Evolutionary conservation across 192 early-diverging fungal genomes (phyloP).

Genomic region (Gaertneriomyces sp.): DNA sequence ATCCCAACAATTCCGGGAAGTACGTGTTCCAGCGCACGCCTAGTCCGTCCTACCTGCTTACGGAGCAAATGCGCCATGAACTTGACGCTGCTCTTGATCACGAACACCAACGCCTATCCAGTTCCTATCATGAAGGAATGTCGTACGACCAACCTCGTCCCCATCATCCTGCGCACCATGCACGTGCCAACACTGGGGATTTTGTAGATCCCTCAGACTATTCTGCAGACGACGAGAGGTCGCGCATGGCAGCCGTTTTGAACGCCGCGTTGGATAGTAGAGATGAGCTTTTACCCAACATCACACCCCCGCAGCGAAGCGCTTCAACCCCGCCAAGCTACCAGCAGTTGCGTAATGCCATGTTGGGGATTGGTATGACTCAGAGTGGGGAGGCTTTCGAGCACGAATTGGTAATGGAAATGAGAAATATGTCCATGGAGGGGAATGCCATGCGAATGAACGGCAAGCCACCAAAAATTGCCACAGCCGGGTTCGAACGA

Average conservation of each 20-base stretch:
- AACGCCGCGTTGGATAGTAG: conserved; percentile 58
- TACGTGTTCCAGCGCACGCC: no score
- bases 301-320: conserved; percentile 54
- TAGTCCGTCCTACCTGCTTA: conserved; percentile 14
- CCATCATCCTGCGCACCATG: conserved; percentile 25
- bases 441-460: conserved; percentile 7
- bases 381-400: conserved; percentile 25
- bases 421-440: conserved; percentile 49
- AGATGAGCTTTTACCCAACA: conserved; percentile 47
- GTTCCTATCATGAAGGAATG: no score
- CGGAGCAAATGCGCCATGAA: conserved; percentile 36
- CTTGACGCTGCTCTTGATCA: conserved; percentile 36
- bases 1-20: no score
- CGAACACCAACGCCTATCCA: no score
- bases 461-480: conserved; percentile 19
- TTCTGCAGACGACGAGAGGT: conserved; percentile 52
- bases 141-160: no score
- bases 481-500: conserved; percentile 15
- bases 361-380: conserved; percentile 11
- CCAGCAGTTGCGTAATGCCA: conserved; percentile 29
- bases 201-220: conserved; percentile 29
- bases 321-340: conserved; percentile 66
- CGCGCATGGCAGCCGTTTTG: conserved; percentile 53
- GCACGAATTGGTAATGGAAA: conserved; percentile 47
- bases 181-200: conserved; percentile 9